Conservation (phyloP, 345 rosid species). For the Bretschneidera sinensis region DNA sequence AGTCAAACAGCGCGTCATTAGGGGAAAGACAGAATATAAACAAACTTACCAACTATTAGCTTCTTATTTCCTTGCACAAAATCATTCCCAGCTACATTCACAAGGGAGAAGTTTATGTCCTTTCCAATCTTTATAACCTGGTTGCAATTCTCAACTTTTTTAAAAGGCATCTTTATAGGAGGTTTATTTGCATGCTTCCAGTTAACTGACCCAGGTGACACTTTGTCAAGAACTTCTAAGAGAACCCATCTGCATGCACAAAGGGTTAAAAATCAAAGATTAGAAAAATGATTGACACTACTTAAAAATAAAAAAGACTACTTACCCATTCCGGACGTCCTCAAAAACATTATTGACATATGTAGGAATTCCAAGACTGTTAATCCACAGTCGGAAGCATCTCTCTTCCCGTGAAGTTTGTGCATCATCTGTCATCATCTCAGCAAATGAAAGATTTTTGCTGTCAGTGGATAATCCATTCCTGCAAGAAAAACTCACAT, state of each 20-base stretch:
- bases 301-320: constrained; percentile 1
- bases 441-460: constrained; percentile 69
- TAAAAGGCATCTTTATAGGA: constrained; percentile 91
- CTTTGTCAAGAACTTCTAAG: constrained; percentile 76
- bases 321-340: constrained; percentile 92
- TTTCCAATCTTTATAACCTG: constrained; percentile 77
- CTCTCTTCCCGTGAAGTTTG: constrained; percentile 96
- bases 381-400: constrained; percentile 97
- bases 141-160: constrained; percentile 88
- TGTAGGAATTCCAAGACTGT: constrained; percentile 84
- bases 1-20: too few species aligned
- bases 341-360: constrained; percentile 83
- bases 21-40: neutral
- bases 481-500: constrained; percentile 41
- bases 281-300: neutral
- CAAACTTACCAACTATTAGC: constrained; percentile 56
- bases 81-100: constrained; percentile 97
- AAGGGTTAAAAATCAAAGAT: constrained; percentile 20
- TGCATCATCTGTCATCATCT: constrained; percentile 96
- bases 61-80: constrained; percentile 90
- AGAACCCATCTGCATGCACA: constrained; percentile 77
- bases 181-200: constrained; percentile 87
- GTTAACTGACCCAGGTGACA: constrained; percentile 59
- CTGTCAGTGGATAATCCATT: constrained; percentile 73
- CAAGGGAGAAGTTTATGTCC: constrained; percentile 73